Evolutionary conservation across 129 eudicot species (phyloP), one percentile per base, ranked within the genome.

Genomic region (Flaveria ramosissima): DNA sequence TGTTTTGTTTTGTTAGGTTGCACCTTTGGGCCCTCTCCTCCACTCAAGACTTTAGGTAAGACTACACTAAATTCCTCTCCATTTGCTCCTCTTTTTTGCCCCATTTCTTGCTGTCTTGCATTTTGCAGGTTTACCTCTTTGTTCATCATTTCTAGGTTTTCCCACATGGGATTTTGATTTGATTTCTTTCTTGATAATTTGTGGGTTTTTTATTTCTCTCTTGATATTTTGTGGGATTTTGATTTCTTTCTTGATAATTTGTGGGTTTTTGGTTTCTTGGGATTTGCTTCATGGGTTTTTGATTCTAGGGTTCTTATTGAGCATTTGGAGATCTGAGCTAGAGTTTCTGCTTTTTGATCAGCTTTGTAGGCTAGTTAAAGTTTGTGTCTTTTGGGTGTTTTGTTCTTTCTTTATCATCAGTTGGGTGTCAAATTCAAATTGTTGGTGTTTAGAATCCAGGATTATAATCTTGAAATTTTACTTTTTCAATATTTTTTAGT

Each of bases 81-180:
- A 48, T 71, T 78, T 74, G 52, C 80, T 83, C 79, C 81, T 68
- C 85, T 70, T 83, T 77, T 39, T 50, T 70, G 47, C 83, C 76
- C 77, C 79, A 74, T 88, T 85, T 86, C 86, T 84, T 82, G 82
- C 89, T 87, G 86, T 90, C 87, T 84, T 52, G 77, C 87, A 88
- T 85, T 71, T 77, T 83, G 60, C 17, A 2, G 24, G 67, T 71
- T 53, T 46, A 36, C 6, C 13, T n/a, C 50, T 41, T n/a, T 17
- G 5, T 36, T 84, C 26, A 17, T 60, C 47, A 17, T 55, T 57
- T 46, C 60, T 21, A 70, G 43, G 50, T 61, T 81, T 7, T 27
- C n/a, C 24, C 50, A 50, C 27, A 20, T 60, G 53, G 23, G 67
- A 48, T 53, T 66, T 21, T 74, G 43, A 65, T 72, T 72, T 73